These are phyloP conservation scores for Gymnopus androsaceus DNA, from an alignment of 1,284 basidiomycete genomes.

Conservation along the genomic window DNA sequence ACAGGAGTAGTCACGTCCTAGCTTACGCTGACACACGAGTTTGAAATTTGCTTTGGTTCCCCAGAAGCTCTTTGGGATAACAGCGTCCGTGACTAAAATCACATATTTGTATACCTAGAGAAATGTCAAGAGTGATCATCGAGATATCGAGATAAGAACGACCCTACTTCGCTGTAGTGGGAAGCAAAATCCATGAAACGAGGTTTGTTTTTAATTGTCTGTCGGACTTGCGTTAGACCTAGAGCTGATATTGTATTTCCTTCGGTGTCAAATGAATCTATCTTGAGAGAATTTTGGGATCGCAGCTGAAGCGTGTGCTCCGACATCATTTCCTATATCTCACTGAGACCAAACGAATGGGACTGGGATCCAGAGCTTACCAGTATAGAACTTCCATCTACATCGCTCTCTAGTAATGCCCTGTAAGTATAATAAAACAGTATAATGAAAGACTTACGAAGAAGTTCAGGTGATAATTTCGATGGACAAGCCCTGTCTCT, in stretches of 20 bases:
- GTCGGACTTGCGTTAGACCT: conserved; percentile 49
- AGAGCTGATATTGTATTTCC: conserved; percentile 45
- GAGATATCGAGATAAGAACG: background rate
- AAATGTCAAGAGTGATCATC: conserved; percentile 9
- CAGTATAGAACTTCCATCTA: conserved; percentile 61
- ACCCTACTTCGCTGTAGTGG: conserved; percentile 57
- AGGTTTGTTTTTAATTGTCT: conserved; percentile 60
- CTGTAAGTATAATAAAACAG: conserved; percentile 4
- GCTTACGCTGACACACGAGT: conserved; percentile 62
- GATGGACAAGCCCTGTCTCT: conserved; percentile 71
- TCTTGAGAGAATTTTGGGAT: conserved; percentile 46
- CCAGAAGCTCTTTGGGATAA: conserved; percentile 81
- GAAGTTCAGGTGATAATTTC: conserved; percentile 52
- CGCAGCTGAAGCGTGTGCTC: conserved; percentile 59
- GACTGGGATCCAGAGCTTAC: conserved; percentile 31
- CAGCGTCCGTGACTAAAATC: conserved; percentile 58
- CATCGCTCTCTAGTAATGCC: conserved; percentile 33
- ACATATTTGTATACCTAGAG: conserved; percentile 75
- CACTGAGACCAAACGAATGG: background rate
- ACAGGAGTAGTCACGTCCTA: background rate
- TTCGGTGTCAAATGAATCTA: conserved; percentile 49
- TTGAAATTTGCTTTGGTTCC: conserved; percentile 75
- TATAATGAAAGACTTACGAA: background rate
- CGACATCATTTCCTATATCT: conserved; percentile 68
- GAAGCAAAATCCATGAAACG: conserved; percentile 80